These are phyloP conservation scores for Keithomyces neogunnii DNA, from an alignment of 2,329 filamentous ascomycete genomes.

Conservation along the genomic window DNA sequence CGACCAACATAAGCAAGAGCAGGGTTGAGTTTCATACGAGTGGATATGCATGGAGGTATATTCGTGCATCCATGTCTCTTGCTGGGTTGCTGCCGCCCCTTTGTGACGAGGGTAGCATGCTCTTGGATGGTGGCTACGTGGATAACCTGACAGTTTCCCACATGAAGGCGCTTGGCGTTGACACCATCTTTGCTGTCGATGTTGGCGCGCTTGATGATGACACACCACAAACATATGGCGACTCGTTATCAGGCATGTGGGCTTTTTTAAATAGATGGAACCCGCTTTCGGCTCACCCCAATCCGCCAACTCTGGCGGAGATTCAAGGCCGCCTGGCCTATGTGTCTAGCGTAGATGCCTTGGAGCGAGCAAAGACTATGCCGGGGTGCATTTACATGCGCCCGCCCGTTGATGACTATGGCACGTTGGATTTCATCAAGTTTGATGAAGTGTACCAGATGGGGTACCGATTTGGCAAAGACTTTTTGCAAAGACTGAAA, in stretches of 20 bases:
- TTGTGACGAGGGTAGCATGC: slow-evolving; percentile 94
- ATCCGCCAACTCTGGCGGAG: slow-evolving; percentile 89
- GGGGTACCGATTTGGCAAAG: slow-evolving; percentile 77
- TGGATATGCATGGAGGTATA: slow-evolving; percentile 95
- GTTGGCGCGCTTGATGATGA: slow-evolving; percentile 90
- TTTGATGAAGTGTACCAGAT: slow-evolving; percentile 95
- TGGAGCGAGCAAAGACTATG: slow-evolving; percentile 86
- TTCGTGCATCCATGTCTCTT: slow-evolving; percentile 92
- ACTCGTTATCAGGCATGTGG: slow-evolving; percentile 93
- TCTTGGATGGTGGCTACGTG: slow-evolving; percentile 92
- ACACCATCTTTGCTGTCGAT: slow-evolving; percentile 92
- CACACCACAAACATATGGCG: slow-evolving; percentile 84
- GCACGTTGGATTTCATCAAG: slow-evolving; percentile 91
- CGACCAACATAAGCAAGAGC: slow-evolving; percentile 95
- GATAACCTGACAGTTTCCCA: slow-evolving; percentile 95
- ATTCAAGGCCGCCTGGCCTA: slow-evolving; percentile 94
- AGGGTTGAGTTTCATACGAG: slow-evolving; percentile 88
- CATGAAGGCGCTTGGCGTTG: slow-evolving; percentile 90
- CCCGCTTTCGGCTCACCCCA: slow-evolving; percentile 78
- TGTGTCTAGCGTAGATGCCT: slow-evolving; percentile 86
- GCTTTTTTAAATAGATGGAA: slow-evolving; percentile 95
- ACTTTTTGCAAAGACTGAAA: slow-evolving; percentile 68
- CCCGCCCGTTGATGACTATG: slow-evolving; percentile 86
- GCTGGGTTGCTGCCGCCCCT: slow-evolving; percentile 87
- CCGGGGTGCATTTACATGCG: slow-evolving; percentile 94